Evolutionary conservation across 2,329 filamentous ascomycete species (phyloP).

Genomic region (Elsinoe fawcettii): DNA sequence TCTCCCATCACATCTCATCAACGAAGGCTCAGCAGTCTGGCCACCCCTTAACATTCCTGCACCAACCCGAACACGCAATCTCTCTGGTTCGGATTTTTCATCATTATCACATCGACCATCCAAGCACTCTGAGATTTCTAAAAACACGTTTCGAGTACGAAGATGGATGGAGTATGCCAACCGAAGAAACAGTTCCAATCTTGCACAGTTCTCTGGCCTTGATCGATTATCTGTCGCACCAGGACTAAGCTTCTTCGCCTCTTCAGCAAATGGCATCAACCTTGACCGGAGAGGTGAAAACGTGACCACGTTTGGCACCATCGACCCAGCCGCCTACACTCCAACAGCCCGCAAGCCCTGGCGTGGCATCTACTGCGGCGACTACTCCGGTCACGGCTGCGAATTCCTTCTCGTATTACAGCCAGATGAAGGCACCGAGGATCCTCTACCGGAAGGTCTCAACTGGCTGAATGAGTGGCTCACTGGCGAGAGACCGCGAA

Average conservation of each 20-base stretch:
- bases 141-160: conserved; percentile 64
- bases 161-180: conserved; percentile 63
- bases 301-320: conserved; percentile 59
- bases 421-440: conserved; percentile 43
- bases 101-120: conserved; percentile 44
- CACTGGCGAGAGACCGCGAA: conserved; percentile 19
- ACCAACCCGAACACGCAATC: conserved; percentile 47
- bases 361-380: conserved; percentile 85
- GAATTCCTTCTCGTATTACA: conserved; percentile 83
- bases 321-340: conserved; percentile 68
- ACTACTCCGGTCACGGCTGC: conserved; percentile 80
- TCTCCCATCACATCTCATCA: conserved; percentile 37
- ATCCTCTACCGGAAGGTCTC: conserved; percentile 34
- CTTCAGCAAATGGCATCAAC: conserved; percentile 18
- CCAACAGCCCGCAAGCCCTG: conserved; percentile 74
- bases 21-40: conserved; percentile 51
- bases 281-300: conserved; percentile 44
- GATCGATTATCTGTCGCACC: conserved; percentile 21
- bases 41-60: conserved; percentile 66
- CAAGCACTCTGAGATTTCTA: conserved; percentile 53
- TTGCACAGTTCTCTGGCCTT: conserved; percentile 23
- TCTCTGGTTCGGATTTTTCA: conserved; percentile 38
- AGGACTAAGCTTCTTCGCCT: conserved; percentile 15
- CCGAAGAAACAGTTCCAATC: conserved; percentile 25
- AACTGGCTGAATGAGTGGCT: conserved; percentile 28